These are phyloP conservation scores for Schoenoplectus tabernaemontani DNA, from an alignment of 202 grass and related monocot genomes.

Conservation along the genomic window DNA sequence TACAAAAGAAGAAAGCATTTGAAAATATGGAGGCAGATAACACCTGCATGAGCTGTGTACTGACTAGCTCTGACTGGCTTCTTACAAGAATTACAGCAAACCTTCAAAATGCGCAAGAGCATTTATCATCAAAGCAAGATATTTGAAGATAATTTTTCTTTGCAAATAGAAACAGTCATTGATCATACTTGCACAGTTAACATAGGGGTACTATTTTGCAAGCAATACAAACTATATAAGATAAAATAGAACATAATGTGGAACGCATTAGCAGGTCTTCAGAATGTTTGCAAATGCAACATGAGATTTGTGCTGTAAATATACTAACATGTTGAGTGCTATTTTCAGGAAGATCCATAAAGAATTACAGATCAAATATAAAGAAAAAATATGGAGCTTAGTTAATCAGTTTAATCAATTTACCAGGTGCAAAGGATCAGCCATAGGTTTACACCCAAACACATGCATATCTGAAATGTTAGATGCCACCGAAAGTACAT, in stretches of 20 bases:
- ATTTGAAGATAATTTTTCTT: not conserved
- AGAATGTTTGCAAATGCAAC: not conserved
- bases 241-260: not conserved
- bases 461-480: conserved; percentile 96
- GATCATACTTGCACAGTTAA: not conserved
- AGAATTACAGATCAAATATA: conserved; percentile 5
- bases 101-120: conserved; percentile 52
- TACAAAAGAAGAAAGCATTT: conserved; percentile 12
- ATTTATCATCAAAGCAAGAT: not conserved
- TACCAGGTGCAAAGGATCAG: conserved; percentile 91
- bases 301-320: not conserved
- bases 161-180: not conserved
- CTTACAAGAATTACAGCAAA: conserved; percentile 82
- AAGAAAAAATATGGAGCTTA: not conserved
- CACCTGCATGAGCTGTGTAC: conserved; percentile 92
- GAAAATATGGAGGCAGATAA: conserved; percentile 18
- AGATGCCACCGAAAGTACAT: conserved; percentile 21
- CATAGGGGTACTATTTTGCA: not conserved
- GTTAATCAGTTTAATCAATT: conserved; percentile 25
- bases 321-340: not conserved
- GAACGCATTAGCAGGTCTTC: not conserved
- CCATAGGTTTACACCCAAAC: conserved; percentile 88
- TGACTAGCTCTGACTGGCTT: conserved; percentile 91
- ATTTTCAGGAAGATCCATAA: conserved; percentile 3
- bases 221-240: not conserved